Evolutionary conservation across 2,329 filamentous ascomycete species (phyloP), one percentile per base, ranked within the genome.

Genomic region (Akanthomyces uredinophilus): DNA sequence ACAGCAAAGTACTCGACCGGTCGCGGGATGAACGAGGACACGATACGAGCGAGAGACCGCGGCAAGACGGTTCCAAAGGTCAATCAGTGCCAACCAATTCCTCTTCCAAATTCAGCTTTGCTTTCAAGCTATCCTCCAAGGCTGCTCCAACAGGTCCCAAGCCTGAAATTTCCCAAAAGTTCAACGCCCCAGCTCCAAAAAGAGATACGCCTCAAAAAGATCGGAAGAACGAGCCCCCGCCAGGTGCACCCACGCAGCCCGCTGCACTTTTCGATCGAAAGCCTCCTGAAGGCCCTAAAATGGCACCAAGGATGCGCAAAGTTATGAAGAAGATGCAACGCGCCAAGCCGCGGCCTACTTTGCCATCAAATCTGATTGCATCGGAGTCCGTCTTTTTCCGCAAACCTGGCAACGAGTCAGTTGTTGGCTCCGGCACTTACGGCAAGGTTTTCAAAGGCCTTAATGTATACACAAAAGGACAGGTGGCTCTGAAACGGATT

Each of bases 321-420:
- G 83, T 89, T 41, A 89, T 84, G 71, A 88, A 84, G 74, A 86
- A 86, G 3, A 82, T 90, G 74, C 90, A 83, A 71, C 85, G 89
- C 35, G 77, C 86, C 14, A 95, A 92, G 70, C 80, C 86, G 52
- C 86, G 87, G 58, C 92, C 91, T 2, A 83, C 80, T 5, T 77
- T 98, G 1, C 78, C 88, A 0, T 78, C 86, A 27, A 91, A 96
- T 37, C 85, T 94, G 68, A 85, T 87, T 13, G 79, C 82, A 6
- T 96, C 93, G 0, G 89, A 94, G 51, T 97, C 93, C 0, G 92
- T 98, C 4, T 98, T 96, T 75, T 96, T 89, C 77, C 84, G 94
- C 66, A 98, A 97, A 72, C 93, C 93, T 1, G 94, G 94, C n/a
- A 96, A 98, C 68, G 94, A 96, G 72, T 98, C 94, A 0, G 94